phyloP scores from a whole-genome alignment of 2,329 filamentous ascomycete species.

The Ophiocordyceps sinensis region DNA sequence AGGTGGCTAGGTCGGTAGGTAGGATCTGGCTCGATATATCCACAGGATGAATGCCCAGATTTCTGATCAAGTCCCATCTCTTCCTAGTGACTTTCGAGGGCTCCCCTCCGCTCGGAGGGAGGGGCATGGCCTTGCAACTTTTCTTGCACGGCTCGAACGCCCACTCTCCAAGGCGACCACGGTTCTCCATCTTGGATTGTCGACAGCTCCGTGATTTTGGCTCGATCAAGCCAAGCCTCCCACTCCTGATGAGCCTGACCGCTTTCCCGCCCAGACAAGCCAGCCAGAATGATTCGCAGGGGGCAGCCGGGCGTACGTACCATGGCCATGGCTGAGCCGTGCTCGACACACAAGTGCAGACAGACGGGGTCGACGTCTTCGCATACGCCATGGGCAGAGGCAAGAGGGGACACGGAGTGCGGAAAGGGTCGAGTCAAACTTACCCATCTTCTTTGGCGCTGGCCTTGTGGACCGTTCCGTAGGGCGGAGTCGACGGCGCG shows the following conservation, averaged over 20 bases:
- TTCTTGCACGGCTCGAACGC: not conserved
- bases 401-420: not conserved
- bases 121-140: not conserved
- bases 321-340: too few relatives aligned
- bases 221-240: constrained; percentile 9
- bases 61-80: constrained; percentile 2
- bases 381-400: not conserved
- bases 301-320: not conserved
- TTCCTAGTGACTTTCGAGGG: not conserved
- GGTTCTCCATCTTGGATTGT: constrained; percentile 5
- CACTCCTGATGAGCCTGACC: constrained; percentile 12
- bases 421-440: constrained; percentile 11
- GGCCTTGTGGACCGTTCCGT: constrained; percentile 34
- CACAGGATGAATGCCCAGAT: constrained; percentile 10
- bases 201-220: constrained; percentile 7
- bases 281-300: not conserved
- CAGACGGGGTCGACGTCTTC: not conserved
- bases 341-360: not conserved
- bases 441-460: constrained; percentile 44
- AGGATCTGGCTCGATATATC: constrained; percentile 14
- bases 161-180: constrained; percentile 1
- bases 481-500: constrained; percentile 16
- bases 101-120: not conserved
- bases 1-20: constrained; percentile 16
- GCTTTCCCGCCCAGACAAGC: constrained; percentile 10